phyloP scores from a whole-genome alignment of 148 eudicot genomes.

The Fallopia convolvulus region DNA sequence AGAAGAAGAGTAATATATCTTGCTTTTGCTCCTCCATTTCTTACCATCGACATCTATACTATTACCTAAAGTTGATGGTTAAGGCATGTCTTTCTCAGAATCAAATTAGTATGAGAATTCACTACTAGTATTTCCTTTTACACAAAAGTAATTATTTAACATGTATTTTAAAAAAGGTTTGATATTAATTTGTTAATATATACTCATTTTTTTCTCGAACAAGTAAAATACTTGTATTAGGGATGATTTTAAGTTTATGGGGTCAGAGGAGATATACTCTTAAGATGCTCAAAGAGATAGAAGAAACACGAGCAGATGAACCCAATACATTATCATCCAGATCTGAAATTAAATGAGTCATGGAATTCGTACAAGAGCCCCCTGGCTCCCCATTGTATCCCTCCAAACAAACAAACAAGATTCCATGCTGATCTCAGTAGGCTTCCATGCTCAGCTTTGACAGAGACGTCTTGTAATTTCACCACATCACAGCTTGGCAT shows the following conservation, averaged over 20 bases:
- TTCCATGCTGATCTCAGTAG: not conserved
- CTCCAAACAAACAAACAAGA: not conserved
- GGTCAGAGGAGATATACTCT: not conserved
- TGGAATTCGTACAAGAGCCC: not conserved
- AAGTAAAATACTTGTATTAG: not conserved
- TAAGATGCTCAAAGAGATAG: not conserved
- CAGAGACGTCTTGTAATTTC: not conserved
- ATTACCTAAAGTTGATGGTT: not conserved
- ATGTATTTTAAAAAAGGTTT: not conserved
- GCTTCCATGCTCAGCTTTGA: constrained; percentile 1
- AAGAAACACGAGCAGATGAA: not conserved
- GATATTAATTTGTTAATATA: not conserved
- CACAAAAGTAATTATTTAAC: not conserved
- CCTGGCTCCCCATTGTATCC: not conserved
- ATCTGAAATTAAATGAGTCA: not conserved
- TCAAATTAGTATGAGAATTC: not conserved
- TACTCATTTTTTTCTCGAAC: not conserved
- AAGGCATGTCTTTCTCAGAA: not conserved
- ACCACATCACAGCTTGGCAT: not conserved
- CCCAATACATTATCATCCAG: not conserved
- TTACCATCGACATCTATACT: not conserved
- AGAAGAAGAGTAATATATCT: not conserved
- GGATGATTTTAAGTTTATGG: not conserved
- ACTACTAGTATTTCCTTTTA: not conserved
- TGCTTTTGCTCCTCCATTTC: not conserved